These are phyloP conservation scores for Solanum chacoense DNA, from an alignment of 305 asterid genomes.

Conservation along the genomic window DNA sequence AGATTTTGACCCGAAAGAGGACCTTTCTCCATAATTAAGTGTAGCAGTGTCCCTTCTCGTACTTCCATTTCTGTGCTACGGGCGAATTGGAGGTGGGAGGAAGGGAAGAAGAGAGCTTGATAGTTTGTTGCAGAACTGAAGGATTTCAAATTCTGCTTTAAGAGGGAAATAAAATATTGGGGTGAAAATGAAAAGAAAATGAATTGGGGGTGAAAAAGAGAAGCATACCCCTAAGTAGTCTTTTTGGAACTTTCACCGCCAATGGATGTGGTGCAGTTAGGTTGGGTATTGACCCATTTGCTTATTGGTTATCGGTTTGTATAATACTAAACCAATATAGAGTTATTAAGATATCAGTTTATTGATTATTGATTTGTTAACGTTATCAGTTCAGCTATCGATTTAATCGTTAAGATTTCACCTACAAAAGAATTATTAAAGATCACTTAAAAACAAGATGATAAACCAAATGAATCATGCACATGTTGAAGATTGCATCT, in stretches of 20 bases:
- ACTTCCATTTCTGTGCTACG: neutral
- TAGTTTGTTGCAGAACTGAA: neutral
- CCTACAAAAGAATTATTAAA: too few species aligned
- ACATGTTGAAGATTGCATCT: neutral
- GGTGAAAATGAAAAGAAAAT: neutral
- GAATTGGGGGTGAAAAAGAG: neutral
- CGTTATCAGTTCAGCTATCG: fast-evolving
- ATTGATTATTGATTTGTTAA: neutral
- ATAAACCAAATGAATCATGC: too few species aligned
- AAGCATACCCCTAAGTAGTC: neutral
- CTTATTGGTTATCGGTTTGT: too few species aligned
- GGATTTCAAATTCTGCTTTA: neutral
- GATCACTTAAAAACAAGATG: too few species aligned
- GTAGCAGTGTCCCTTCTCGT: slow-evolving; percentile 22
- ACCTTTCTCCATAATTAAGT: slow-evolving; percentile 45
- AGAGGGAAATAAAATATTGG: neutral
- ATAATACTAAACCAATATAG: neutral
- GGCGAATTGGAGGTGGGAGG: neutral
- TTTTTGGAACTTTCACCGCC: neutral
- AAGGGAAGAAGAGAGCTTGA: neutral
- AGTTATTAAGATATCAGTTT: neutral
- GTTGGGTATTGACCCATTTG: fast-evolving
- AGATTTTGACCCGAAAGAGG: slow-evolving; percentile 38
- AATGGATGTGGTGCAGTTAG: neutral
- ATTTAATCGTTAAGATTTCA: too few species aligned